Evolutionary conservation across 2,329 filamentous ascomycete species (phyloP), one percentile per base, ranked within the genome.

Genomic region (Colletotrichum nymphaeae): DNA sequence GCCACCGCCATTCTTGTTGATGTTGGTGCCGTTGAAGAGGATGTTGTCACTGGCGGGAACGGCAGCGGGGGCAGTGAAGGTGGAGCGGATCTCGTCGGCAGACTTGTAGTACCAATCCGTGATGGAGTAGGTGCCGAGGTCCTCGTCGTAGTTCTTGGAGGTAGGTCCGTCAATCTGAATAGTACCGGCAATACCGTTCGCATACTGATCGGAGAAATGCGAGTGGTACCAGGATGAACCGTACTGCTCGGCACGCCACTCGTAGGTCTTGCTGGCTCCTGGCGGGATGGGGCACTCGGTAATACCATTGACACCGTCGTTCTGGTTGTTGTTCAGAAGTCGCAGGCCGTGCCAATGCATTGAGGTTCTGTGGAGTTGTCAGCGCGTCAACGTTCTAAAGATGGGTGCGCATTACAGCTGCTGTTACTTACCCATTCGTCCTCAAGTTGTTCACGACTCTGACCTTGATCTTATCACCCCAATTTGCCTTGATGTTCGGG

Each of bases 391-490:
- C 4, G 8, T 3, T 7, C 1, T 1, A 16, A 5, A 22, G 42
- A n/a, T 22, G 4, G 16, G 5, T 37, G 11, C 26, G 42, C 3
- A 12, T 5, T 42, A 3, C 11, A 6, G 58, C 35, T 60, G 22
- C 11, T 14, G 14, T 11, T 4, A 69, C 79, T 55, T 70, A 83
- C 80, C 81, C 81, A 75, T 84, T 85, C 37, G 78, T 81, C 16
- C 85, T 85, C 2, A 94, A 86, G n/a, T 89, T 86, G 80, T 95
- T 95, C 81, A 89, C 86, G 69, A 94, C 88, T 28, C 89, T 90
- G 63, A 94, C 87, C 60, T 92, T 81, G 42, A 88, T 81, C 7
- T 74, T 80, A 74, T 89, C 87, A 35, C 87, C 88, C 86, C 87
- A 89, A 69, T 88, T 80, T 16, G 85, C 88, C 16, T 83, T 80